Evolutionary conservation across 495 filamentous ascomycete genomes (phyloP), one percentile per base, ranked within the genome.

Genomic region (Ramalina peruviana): DNA sequence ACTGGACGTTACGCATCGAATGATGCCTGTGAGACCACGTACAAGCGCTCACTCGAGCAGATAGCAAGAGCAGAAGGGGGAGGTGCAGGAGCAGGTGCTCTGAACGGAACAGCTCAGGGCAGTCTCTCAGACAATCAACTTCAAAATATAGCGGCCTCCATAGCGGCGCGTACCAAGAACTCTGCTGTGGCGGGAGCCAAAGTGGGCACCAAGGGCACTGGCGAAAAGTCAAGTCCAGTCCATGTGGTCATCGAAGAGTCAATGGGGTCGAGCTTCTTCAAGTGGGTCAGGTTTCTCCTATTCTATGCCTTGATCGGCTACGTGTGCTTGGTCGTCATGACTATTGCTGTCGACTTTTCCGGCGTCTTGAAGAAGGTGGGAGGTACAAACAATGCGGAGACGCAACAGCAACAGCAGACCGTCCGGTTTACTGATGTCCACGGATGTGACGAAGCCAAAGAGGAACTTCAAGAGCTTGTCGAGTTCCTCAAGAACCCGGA

Each of bases 241-340:
- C 86, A 97, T 60, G 92, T 98, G 17, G 87, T 97, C 17, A 87
- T 97, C n/a, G 89, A 96, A 53, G 89, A 98, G 59, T 84, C 86
- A 15, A 69, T 84, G 36, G 79, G 85, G 46, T 79, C 77, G 53
- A 72, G 71, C 6, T 70, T 94, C 44, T 93, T 96, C 64, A 85
- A 86, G 60, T 95, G 87, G 89, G 69, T 88, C 60, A 93, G 86
- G 58, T 93, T 94, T 57, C 42, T 93, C 17, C 58, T 88, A 16
- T 81, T 75, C 63, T 94, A 94, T 53, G 76, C 70, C 41, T 71
- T 95, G 33, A 67, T 84, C 60, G 73, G 74, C 6, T 98, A 93
- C 54, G 62, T 92, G 42, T 72, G 75, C 33, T 62, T 94, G 40
- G 75, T 90, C 20, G 59, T 88, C 43, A 65, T 95, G 41, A 85